A percentile compares a stretch with the other conserved stretches of the same genome.
Evolutionary conservation across 371 early-diverging fungal species (phyloP).

Genomic region (Rhizopus stolonifer): DNA sequence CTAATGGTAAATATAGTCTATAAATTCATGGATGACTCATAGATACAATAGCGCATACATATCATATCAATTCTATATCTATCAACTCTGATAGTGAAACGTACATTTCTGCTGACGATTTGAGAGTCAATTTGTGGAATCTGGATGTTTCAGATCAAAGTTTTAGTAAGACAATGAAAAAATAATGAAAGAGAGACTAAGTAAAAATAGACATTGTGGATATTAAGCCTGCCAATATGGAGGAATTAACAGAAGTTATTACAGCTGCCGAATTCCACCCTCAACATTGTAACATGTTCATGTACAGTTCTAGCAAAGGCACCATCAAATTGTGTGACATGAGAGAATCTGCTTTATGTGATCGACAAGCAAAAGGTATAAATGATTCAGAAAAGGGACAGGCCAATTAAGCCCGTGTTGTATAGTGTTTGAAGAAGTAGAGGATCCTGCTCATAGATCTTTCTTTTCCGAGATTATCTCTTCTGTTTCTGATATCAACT

Average conservation of each 20-base stretch:
- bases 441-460: conserved; percentile 90
- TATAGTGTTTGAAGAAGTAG: conserved; percentile 90
- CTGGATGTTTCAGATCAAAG: conserved; percentile 94
- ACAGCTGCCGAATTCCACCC: conserved; percentile 99
- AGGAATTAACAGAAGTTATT: conserved; percentile 98
- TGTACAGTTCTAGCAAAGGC: conserved; percentile 98
- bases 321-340: conserved; percentile 96
- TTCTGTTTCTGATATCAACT: conserved; percentile 95
- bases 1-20: no score
- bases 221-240: conserved; percentile 99
- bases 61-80: conserved; percentile 99
- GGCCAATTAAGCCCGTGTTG: not conserved
- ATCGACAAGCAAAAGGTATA: conserved; percentile 87
- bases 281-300: conserved; percentile 91
- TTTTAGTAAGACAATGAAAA: no score
- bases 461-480: conserved; percentile 99
- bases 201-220: conserved; percentile 98
- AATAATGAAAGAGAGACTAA: conserved; percentile 7
- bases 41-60: conserved; percentile 97
- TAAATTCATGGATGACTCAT: no score
- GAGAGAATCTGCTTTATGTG: conserved; percentile 93
- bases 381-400: not conserved
- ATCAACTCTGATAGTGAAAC: conserved; percentile 97
- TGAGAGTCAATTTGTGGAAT: conserved; percentile 99
- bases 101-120: conserved; percentile 96